These are phyloP conservation scores for Ceratocystis eucalypticola DNA, from an alignment of 2,329 filamentous ascomycete species.

Conservation along the genomic window DNA sequence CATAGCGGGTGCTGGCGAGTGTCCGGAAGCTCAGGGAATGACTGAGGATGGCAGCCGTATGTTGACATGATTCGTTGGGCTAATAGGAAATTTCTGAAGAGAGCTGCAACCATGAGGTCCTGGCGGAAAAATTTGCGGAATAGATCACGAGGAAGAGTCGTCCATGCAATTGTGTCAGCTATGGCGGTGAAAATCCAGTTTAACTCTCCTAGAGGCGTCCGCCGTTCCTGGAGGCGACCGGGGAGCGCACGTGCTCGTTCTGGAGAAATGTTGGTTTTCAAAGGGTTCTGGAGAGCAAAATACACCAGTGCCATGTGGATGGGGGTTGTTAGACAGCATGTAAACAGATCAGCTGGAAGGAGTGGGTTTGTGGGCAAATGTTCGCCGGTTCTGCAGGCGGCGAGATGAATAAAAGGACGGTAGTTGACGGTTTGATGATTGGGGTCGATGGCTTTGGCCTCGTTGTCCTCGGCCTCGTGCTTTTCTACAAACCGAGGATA, in stretches of 20 bases:
- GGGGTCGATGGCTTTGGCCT: slow-evolving; percentile 61
- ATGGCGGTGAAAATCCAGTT: slow-evolving; percentile 99
- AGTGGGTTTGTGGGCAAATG: slow-evolving; percentile 89
- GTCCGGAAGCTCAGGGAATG: slow-evolving; percentile 79
- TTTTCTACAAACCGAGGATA: slow-evolving; percentile 92
- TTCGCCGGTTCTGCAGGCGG: slow-evolving; percentile 80
- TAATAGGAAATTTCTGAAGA: slow-evolving; percentile 91
- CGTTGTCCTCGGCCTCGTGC: slow-evolving; percentile 77
- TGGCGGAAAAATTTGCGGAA: slow-evolving; percentile 97
- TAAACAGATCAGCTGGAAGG: slow-evolving; percentile 88
- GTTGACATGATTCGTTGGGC: slow-evolving; percentile 92
- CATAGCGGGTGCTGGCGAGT: slow-evolving; percentile 90
- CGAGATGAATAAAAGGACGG: slow-evolving; percentile 68
- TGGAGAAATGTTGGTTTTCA: slow-evolving; percentile 53
- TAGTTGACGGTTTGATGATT: slow-evolving; percentile 66
- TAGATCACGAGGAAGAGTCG: slow-evolving; percentile 71
- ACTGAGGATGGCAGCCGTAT: slow-evolving; percentile 90
- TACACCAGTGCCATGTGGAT: slow-evolving; percentile 96
- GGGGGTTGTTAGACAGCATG: slow-evolving; percentile 86
- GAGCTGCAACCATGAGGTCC: slow-evolving; percentile 94
- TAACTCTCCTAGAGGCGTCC: slow-evolving; percentile 86
- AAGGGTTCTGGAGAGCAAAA: slow-evolving; percentile 85
- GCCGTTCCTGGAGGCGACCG: slow-evolving; percentile 77
- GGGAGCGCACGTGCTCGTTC: slow-evolving; percentile 81
- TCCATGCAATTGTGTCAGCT: slow-evolving; percentile 98